Percentiles rank a stretch among this genome's conserved stretches.
These are phyloP conservation scores for Aspergillus udagawae DNA, from an alignment of 2,329 filamentous ascomycete species.

Conservation along the genomic window DNA sequence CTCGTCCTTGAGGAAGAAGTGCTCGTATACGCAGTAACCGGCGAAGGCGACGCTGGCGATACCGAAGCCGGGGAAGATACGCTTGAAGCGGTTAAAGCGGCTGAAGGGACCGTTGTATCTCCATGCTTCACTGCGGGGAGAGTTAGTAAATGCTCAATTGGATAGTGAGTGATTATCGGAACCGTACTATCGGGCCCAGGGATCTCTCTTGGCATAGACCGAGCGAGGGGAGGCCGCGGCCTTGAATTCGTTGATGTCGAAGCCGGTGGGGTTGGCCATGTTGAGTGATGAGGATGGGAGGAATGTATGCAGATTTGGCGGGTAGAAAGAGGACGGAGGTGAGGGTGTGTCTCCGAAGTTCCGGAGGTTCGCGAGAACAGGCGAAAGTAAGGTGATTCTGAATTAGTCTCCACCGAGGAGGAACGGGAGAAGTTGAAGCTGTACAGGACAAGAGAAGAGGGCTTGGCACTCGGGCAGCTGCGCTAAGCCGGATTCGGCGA, in stretches of 20 bases:
- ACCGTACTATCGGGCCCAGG: slow-evolving; percentile 59
- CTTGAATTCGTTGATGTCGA: slow-evolving; percentile 78
- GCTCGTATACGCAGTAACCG: slow-evolving; percentile 84
- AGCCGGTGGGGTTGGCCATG: slow-evolving; percentile 71
- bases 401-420: not conserved
- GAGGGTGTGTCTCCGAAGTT: slow-evolving; percentile 1
- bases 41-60: slow-evolving; percentile 89
- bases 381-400: slow-evolving; percentile 5
- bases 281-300: slow-evolving; percentile 48
- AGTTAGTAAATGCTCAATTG: slow-evolving; percentile 13
- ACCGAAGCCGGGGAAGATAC: slow-evolving; percentile 82
- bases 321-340: slow-evolving; percentile 17
- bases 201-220: slow-evolving; percentile 50
- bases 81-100: slow-evolving; percentile 83
- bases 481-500: slow-evolving; percentile 30
- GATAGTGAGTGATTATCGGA: not conserved
- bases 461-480: slow-evolving; percentile 19
- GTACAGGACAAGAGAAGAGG: slow-evolving; percentile 11
- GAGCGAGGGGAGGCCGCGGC: slow-evolving; percentile 61
- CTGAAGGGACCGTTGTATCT: slow-evolving; percentile 86
- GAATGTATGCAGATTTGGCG: slow-evolving; percentile 1
- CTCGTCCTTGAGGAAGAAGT: slow-evolving; percentile 73
- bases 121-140: slow-evolving; percentile 74
- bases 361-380: slow-evolving; percentile 13
- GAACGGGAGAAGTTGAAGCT: slow-evolving; percentile 19